phyloP scores from a whole-genome alignment of 1,284 basidiomycete genomes.

The Wallemia hederae region DNA sequence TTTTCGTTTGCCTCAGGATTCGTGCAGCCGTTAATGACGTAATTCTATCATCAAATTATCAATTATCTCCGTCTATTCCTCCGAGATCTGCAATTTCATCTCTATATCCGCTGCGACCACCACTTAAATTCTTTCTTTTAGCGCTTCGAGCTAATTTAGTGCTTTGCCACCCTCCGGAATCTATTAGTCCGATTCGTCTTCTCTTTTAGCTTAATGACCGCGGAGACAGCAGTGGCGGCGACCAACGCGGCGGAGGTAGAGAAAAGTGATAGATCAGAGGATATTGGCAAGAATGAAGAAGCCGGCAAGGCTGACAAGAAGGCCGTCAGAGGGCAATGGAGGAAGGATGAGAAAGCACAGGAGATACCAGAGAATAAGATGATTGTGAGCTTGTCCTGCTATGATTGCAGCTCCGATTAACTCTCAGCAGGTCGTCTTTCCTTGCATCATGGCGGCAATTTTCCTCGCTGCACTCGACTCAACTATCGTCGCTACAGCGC shows the following conservation, averaged over 20 bases:
- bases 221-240: background rate
- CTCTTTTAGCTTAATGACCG: too few relatives aligned
- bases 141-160: too few relatives aligned
- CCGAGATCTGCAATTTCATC: too few relatives aligned
- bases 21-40: too few relatives aligned
- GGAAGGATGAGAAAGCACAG: background rate
- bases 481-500: background rate
- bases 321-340: background rate
- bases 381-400: background rate
- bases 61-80: too few relatives aligned
- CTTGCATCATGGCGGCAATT: background rate
- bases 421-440: background rate
- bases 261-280: too few relatives aligned
- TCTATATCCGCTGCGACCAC: too few relatives aligned
- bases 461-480: background rate
- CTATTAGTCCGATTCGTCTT: too few relatives aligned
- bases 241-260: background rate
- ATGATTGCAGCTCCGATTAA: background rate
- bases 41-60: background rate
- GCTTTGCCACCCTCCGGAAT: too few relatives aligned
- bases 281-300: background rate
- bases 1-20: too few relatives aligned
- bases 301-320: background rate
- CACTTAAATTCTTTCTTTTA: too few relatives aligned
- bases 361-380: background rate